These are phyloP conservation scores for Fusarium sp. DNA, from an alignment of 2,329 filamentous ascomycete species.

Conservation along the genomic window DNA sequence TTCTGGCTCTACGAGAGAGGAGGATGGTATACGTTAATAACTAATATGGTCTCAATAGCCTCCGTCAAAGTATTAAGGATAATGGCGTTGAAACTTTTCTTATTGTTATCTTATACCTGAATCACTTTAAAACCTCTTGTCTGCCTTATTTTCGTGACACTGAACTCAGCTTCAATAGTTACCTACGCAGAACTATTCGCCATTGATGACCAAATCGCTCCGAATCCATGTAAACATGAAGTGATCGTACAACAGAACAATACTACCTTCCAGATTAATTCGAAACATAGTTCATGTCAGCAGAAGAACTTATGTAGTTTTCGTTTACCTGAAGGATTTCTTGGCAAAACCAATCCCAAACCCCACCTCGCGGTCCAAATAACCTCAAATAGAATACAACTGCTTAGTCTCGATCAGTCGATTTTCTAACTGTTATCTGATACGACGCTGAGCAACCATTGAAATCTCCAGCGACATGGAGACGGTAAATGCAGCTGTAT, in stretches of 20 bases:
- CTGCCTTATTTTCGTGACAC: too few relatives aligned
- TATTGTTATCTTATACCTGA: too few relatives aligned
- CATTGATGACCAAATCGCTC: not conserved
- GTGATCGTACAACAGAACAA: not conserved
- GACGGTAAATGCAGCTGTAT: not conserved
- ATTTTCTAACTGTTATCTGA: not conserved
- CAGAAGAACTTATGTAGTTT: conserved; percentile 10
- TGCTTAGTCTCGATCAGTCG: conserved; percentile 13
- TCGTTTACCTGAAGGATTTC: conserved; percentile 9
- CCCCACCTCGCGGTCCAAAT: not conserved
- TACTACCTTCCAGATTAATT: conserved; percentile 7
- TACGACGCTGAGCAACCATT: conserved; percentile 10
- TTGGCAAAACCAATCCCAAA: conserved; percentile 4
- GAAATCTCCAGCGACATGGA: not conserved
- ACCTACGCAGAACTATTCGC: not conserved
- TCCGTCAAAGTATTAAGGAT: too few relatives aligned
- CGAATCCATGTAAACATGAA: not conserved
- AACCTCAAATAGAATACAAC: not conserved
- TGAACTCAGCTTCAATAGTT: too few relatives aligned
- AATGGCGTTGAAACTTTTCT: too few relatives aligned
- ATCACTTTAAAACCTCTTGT: too few relatives aligned
- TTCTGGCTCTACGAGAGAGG: too few relatives aligned
- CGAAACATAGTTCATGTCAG: not conserved
- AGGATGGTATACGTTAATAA: too few relatives aligned
- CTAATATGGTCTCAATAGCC: too few relatives aligned